Base-by-base conservation (phyloP, 73 alveolate species). In the Symbiodinium natans region DNA sequence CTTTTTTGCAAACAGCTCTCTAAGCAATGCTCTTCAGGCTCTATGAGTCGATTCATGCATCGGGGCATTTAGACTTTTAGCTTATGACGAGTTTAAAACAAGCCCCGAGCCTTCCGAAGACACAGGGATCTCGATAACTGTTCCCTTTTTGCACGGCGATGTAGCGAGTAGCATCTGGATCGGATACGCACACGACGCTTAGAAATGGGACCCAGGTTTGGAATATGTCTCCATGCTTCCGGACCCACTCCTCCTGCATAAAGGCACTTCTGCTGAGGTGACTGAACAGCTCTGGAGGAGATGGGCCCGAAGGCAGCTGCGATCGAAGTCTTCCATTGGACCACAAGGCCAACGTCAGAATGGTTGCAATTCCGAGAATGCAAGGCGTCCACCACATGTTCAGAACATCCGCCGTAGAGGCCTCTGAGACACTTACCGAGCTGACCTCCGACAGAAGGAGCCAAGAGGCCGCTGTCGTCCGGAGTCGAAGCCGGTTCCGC, bases 81-180 rank as follows among this genome's bases (percentile, higher is more conserved):
- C 36, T 1, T 63, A 4, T 15, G 11, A 8, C 25, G 8, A 2
- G 29, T 3, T 1, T 68, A 10, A 17, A 25, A 68, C 82, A n/a
- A 63, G n/a, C 85, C 36, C 41, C 33, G 36, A 10, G 86, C 95
- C 95, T 88, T 34, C 95, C 95, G 38, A 54, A 88, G 31, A 40
- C 71, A 63, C 95, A 88, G 5, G 95, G 95, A 23, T 88, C 71
- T 77, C 95, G 59, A 17, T 88, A 88, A 71, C 59, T 88, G 95
- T 88, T 88, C 41, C 95, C 95, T 43, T 88, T 63, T 41, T 36
- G 34, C 46, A 88, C 95, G 4, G 95, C 95, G 33, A 88, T 88
- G 95, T 88, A 56, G 34, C 95, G 95, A 10, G 85, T 88, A 11
- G 85, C 84, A 10, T 36, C 71, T 25, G 95, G 84, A 56, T 88